phyloP scores from a whole-genome alignment of 2,329 filamentous ascomycete genomes.

The Colletotrichum navitas region DNA sequence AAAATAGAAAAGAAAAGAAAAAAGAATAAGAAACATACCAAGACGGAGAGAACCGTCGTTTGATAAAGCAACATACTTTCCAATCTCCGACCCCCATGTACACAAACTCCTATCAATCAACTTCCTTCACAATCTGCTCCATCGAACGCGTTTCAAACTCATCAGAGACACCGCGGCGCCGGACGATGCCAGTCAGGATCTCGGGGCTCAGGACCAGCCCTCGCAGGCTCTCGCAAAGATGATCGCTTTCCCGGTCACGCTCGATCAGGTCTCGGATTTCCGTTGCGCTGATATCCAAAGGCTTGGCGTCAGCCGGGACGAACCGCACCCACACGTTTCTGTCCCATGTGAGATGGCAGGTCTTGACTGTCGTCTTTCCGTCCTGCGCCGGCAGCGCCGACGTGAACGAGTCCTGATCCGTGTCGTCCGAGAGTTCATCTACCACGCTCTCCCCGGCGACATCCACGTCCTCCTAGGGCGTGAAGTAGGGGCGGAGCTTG shows the following conservation, averaged over 20 bases:
- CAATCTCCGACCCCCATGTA: background rate
- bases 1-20: too few species aligned
- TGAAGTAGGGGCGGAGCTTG: background rate
- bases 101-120: background rate
- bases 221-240: background rate
- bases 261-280: background rate
- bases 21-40: background rate
- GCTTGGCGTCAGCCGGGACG: background rate
- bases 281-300: background rate
- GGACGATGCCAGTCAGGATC: background rate
- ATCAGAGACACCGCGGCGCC: background rate
- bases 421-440: background rate
- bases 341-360: background rate
- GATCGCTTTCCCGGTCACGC: rapidly evolving
- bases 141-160: rapidly evolving
- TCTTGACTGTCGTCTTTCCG: background rate
- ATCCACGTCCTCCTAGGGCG: background rate
- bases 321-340: background rate
- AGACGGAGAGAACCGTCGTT: background rate
- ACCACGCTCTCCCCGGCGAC: background rate
- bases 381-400: background rate
- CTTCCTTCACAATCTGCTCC: rapidly evolving
- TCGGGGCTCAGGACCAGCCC: background rate
- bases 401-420: background rate
- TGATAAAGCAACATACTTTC: background rate